A percentile compares a stretch with the other conserved stretches of the same genome.
Conservation (phyloP, 2,329 filamentous ascomycete species). For the Penicillium olsonii region DNA sequence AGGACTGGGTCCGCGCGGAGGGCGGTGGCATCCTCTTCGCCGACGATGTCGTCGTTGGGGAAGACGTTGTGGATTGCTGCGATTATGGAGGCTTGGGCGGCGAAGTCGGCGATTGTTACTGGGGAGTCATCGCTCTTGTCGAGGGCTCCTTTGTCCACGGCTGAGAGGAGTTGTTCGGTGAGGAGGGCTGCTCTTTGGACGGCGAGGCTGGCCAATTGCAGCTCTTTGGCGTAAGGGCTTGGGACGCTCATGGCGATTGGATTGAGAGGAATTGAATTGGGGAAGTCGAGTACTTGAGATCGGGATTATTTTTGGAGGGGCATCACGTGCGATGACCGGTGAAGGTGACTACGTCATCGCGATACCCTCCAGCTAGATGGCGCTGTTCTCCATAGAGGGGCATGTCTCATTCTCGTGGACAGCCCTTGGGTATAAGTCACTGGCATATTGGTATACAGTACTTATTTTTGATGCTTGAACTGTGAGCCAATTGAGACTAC, state of each 20-base stretch:
- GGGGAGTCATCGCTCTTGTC: slow-evolving; percentile 61
- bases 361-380: too few species aligned
- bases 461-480: too few species aligned
- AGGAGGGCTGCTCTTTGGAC: slow-evolving; percentile 60
- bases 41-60: slow-evolving; percentile 60
- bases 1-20: slow-evolving; percentile 53
- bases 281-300: not conserved
- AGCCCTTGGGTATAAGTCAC: too few species aligned
- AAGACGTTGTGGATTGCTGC: slow-evolving; percentile 56
- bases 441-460: too few species aligned
- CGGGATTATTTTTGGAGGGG: slow-evolving; percentile 2
- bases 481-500: too few species aligned
- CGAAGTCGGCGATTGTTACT: slow-evolving; percentile 66
- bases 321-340: slow-evolving; percentile 10
- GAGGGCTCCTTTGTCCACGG: slow-evolving; percentile 53
- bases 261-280: not conserved
- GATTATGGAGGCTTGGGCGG: slow-evolving; percentile 64
- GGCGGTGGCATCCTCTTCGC: slow-evolving; percentile 60
- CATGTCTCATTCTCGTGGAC: too few species aligned
- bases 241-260: slow-evolving; percentile 24
- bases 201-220: slow-evolving; percentile 43
- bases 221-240: slow-evolving; percentile 36
- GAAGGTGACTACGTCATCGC: slow-evolving; percentile 8
- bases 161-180: slow-evolving; percentile 56
- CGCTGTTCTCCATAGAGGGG: too few species aligned